Conservation (phyloP, 768 basidiomycete species). For the Phanerodontia chrysosporium region DNA sequence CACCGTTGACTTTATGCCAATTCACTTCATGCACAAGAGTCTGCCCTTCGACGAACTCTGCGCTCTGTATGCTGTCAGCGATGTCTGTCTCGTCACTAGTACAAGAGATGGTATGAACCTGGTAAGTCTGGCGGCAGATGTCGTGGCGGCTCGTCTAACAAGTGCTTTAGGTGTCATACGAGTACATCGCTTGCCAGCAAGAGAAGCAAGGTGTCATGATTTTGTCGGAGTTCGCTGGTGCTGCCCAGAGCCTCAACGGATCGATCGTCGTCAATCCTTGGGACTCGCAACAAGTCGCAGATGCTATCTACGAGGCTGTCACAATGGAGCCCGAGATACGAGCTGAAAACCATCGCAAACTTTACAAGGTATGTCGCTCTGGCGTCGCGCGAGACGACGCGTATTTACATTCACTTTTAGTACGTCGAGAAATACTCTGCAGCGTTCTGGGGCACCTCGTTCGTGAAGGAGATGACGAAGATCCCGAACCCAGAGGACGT, state of each 20-base stretch:
- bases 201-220: slow-evolving; percentile 95
- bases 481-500: slow-evolving; percentile 28
- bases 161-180: slow-evolving; percentile 91
- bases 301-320: slow-evolving; percentile 94
- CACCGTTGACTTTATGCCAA: slow-evolving; percentile 99
- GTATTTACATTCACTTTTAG: slow-evolving; percentile 21
- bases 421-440: slow-evolving; percentile 95
- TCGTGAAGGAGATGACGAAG: slow-evolving; percentile 79
- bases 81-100: slow-evolving; percentile 92
- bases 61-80: slow-evolving; percentile 95
- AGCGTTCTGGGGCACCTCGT: slow-evolving; percentile 88
- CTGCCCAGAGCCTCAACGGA: slow-evolving; percentile 93
- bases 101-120: slow-evolving; percentile 99
- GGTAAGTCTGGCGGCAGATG: slow-evolving; percentile 47
- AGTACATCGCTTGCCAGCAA: slow-evolving; percentile 95
- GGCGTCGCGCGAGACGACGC: too few relatives aligned
- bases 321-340: slow-evolving; percentile 79
- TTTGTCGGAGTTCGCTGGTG: slow-evolving; percentile 96
- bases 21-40: slow-evolving; percentile 98
- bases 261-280: slow-evolving; percentile 97
- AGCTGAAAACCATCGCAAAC: slow-evolving; percentile 91
- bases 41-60: slow-evolving; percentile 92
- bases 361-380: slow-evolving; percentile 63
- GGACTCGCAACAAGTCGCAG: slow-evolving; percentile 97
- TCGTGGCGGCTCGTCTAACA: slow-evolving; percentile 8